These are phyloP conservation scores for Phytophthora foliorum DNA, from an alignment of 352 stramenopile species.

Conservation along the genomic window DNA sequence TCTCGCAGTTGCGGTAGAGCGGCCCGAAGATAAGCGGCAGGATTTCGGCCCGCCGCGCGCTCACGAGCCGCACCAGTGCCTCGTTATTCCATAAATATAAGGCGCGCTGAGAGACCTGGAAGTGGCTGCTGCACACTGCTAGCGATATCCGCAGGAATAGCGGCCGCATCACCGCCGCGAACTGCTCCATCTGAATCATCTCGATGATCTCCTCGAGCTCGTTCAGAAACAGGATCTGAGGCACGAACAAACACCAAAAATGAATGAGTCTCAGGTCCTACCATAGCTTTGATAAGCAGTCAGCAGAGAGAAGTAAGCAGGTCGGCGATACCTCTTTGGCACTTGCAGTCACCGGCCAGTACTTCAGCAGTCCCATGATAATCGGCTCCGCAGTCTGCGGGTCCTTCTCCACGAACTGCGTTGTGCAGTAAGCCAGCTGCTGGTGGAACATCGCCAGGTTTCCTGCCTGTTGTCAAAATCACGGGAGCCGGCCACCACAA, in stretches of 20 bases:
- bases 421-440: constrained; percentile 99
- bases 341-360: constrained; percentile 94
- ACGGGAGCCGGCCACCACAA: background rate
- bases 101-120: constrained; percentile 96
- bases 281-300: background rate
- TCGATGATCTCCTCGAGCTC: constrained; percentile 99
- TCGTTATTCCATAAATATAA: constrained; percentile 99
- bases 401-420: constrained; percentile 99
- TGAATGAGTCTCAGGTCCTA: constrained; percentile 5
- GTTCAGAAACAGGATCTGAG: constrained; percentile 96
- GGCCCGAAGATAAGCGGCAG: constrained; percentile 96
- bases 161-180: constrained; percentile 72
- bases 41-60: constrained; percentile 92
- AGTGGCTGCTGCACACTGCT: constrained; percentile 95
- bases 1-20: constrained; percentile 89
- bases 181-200: constrained; percentile 90
- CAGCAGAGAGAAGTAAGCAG: background rate
- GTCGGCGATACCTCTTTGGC: constrained; percentile 82
- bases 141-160: constrained; percentile 84
- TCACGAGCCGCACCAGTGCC: constrained; percentile 96
- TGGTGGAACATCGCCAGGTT: constrained; percentile 98
- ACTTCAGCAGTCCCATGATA: constrained; percentile 95
- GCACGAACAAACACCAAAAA: constrained; percentile 67
- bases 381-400: constrained; percentile 95
- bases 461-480: constrained; percentile 50